Base-by-base conservation (phyloP, 2,329 filamentous ascomycete genomes). In the Aureobasidium sp. region DNA sequence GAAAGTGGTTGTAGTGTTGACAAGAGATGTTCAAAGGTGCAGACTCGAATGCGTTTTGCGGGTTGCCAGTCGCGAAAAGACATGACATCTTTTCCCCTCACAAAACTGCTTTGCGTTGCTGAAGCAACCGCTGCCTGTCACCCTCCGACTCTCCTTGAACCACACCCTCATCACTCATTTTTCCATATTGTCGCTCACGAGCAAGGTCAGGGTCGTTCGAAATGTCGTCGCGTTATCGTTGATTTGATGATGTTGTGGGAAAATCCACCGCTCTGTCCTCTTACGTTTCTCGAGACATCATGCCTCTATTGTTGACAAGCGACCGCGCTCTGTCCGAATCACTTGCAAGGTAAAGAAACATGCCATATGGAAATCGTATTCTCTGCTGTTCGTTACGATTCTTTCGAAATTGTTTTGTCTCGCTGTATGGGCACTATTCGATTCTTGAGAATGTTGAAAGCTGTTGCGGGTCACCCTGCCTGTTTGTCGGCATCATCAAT, bases 61-160 rank as follows among this genome's bases (percentile, higher is more conserved):
- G 53, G 24, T 41, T 43, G 39, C n/a, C 34, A 15, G 39, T 20
- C 27, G 43, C 44, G 24, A 29, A 26, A 59, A 56, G 52, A 56
- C 44, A 56, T 56, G 52, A 56, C 52, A 34, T 56, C 26, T 56
- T 47, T 56, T 32, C 52, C 52, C 52, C 52, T 56, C 52, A 56
- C 44, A 44, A 56, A 44, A 44, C 52, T 56, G 52, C 52, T 56
- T 43, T 56, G 52, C 52, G 52, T 56, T 56, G 52, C 52, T 44
- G 39, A 34, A 56, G 39, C 39, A 56, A 56, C 52, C 52, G 27
- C 26, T 10, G 20, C 12, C 44, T 47, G 51, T 41, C 36, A 27
- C 20, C 20, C 27, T 36, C 10, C 20, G 20, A 32, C 36, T 26
- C 51, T 39, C 20, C 20, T 24, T 29, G 29, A 10, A 24, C 36